These are phyloP conservation scores for Aspergillus niger DNA, from an alignment of 2,329 filamentous ascomycete species.

Conservation along the genomic window DNA sequence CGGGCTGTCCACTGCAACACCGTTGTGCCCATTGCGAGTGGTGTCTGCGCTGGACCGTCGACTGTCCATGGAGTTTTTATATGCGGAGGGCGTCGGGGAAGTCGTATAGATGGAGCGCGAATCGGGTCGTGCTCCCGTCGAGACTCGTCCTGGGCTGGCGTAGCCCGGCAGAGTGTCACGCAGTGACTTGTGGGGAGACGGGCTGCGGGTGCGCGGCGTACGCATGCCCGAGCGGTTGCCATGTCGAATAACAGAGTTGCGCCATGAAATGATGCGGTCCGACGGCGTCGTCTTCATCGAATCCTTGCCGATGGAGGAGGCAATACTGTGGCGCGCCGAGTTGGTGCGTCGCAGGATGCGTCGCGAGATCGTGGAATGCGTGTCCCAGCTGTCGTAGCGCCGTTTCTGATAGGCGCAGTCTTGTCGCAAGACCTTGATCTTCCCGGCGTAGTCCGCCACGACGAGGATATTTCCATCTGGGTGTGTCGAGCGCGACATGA, in stretches of 20 bases:
- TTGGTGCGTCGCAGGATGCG: slow-evolving; percentile 60
- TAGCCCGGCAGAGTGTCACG: slow-evolving; percentile 21
- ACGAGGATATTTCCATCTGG: slow-evolving; percentile 85
- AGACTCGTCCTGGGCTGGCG: slow-evolving; percentile 25
- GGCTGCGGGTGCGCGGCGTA: slow-evolving; percentile 43
- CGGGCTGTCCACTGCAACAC: slow-evolving; percentile 4
- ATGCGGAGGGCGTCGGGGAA: slow-evolving; percentile 31
- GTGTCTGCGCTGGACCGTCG: slow-evolving; percentile 20
- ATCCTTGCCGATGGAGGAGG: slow-evolving; percentile 49
- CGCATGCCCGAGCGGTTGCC: slow-evolving; percentile 37
- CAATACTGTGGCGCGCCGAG: slow-evolving; percentile 56
- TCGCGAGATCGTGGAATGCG: slow-evolving; percentile 72
- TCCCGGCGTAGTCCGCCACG: slow-evolving; percentile 82
- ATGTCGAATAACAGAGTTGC: slow-evolving; percentile 65
- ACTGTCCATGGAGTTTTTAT: slow-evolving; percentile 28
- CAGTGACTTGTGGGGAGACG: slow-evolving; percentile 52
- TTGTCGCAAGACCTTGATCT: slow-evolving; percentile 92
- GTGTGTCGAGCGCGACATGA: slow-evolving; percentile 74
- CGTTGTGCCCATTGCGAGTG: slow-evolving; percentile 11
- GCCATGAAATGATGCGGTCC: slow-evolving; percentile 87
- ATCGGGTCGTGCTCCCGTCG: slow-evolving; percentile 30
- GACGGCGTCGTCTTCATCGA: slow-evolving; percentile 54
- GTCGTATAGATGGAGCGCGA: slow-evolving; percentile 30
- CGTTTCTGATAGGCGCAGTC: slow-evolving; percentile 86
- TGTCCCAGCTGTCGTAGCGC: slow-evolving; percentile 74